phyloP scores from a whole-genome alignment of 2,329 filamentous ascomycete species.

The Aspergillus sp. region DNA sequence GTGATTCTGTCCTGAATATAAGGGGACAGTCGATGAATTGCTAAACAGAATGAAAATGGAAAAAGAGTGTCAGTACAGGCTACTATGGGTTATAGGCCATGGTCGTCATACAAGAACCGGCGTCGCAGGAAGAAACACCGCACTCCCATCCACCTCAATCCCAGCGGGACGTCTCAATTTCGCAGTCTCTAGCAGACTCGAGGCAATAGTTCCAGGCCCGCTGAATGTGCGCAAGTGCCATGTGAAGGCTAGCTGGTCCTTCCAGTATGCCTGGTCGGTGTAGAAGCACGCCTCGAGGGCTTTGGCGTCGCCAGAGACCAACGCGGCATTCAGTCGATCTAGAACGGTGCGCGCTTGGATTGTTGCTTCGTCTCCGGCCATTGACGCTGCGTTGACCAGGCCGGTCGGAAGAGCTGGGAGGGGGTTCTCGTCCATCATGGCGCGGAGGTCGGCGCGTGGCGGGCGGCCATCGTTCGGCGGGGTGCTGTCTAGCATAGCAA shows the following conservation, averaged over 20 bases:
- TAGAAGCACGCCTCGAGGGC: constrained; percentile 31
- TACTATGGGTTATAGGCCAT: neutral
- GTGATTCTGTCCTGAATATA: constrained; percentile 32
- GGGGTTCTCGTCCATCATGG: neutral
- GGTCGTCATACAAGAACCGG: constrained; percentile 15
- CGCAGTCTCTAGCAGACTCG: constrained; percentile 12
- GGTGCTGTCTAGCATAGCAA: neutral
- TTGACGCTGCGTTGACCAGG: neutral
- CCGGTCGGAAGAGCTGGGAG: neutral
- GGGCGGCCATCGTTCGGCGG: neutral
- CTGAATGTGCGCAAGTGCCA: constrained; percentile 40
- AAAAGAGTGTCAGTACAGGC: neutral
- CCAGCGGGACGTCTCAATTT: neutral
- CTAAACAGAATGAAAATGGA: constrained; percentile 11
- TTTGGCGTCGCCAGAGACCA: constrained; percentile 17
- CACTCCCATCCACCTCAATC: constrained; percentile 14
- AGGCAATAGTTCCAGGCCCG: constrained; percentile 21
- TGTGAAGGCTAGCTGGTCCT: constrained; percentile 38
- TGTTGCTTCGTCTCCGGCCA: neutral
- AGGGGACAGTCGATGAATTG: constrained; percentile 34
- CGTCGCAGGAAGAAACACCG: constrained; percentile 13
- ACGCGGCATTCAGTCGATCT: constrained; percentile 10
- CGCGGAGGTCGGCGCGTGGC: neutral
- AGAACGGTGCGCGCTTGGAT: neutral
- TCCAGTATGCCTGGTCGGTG: constrained; percentile 37